Evolutionary conservation across 2,329 filamentous ascomycete genomes (phyloP).

Genomic region (Leptographium lundbergii): DNA sequence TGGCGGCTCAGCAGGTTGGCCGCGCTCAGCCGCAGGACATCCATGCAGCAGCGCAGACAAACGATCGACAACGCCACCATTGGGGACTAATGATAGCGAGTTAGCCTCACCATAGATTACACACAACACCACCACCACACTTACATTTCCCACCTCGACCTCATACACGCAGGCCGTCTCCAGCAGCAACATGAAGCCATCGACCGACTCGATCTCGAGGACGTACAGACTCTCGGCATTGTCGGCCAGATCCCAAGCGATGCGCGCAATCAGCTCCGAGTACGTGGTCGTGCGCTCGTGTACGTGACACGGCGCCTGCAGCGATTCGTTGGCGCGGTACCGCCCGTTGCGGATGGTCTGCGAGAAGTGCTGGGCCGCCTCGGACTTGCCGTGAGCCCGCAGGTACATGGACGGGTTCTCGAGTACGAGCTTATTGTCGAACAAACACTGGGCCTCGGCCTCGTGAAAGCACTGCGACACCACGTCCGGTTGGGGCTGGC

Average conservation of each 20-base stretch:
- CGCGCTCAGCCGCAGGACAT: slow-evolving; percentile 15
- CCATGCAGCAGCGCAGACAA: slow-evolving; percentile 17
- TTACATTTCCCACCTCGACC: slow-evolving; percentile 15
- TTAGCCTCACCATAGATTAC: background rate
- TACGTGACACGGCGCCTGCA: slow-evolving; percentile 11
- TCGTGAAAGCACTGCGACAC: slow-evolving; percentile 14
- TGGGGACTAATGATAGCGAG: slow-evolving; percentile 8
- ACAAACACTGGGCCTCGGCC: slow-evolving; percentile 17
- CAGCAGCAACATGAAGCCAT: slow-evolving; percentile 16
- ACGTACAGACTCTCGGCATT: slow-evolving; percentile 13
- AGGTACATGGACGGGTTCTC: slow-evolving; percentile 15
- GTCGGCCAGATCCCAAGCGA: slow-evolving; percentile 20
- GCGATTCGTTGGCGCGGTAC: slow-evolving; percentile 14
- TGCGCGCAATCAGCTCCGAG: slow-evolving; percentile 18
- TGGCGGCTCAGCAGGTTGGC: slow-evolving; percentile 12
- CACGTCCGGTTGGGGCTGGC: slow-evolving; percentile 10
- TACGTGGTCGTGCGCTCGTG: slow-evolving; percentile 13
- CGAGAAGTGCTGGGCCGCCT: slow-evolving; percentile 11
- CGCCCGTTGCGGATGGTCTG: slow-evolving; percentile 16
- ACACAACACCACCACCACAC: slow-evolving; percentile 3
- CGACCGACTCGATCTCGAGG: slow-evolving; percentile 17
- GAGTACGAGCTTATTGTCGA: slow-evolving; percentile 18
- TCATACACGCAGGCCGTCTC: slow-evolving; percentile 19
- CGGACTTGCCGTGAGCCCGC: slow-evolving; percentile 12
- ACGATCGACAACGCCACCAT: slow-evolving; percentile 18